Evolutionary conservation across 108 stramenopile species (phyloP).

Genomic region (Stephanodiscus triporus): DNA sequence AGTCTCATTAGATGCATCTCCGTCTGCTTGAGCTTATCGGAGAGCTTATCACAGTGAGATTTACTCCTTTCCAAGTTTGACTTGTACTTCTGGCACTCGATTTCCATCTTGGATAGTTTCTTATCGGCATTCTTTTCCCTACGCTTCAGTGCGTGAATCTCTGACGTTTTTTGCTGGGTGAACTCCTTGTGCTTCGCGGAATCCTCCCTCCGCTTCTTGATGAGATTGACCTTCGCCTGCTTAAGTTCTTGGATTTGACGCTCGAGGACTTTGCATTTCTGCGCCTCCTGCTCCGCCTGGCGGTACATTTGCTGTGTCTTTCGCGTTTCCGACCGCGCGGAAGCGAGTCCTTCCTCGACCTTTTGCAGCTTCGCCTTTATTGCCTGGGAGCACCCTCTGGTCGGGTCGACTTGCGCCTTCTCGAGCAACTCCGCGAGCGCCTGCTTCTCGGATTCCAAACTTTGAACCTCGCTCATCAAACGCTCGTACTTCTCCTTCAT

Average conservation of each 20-base stretch:
- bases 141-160: constrained; percentile 73
- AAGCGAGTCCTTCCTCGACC: constrained; percentile 70
- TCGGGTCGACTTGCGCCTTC: constrained; percentile 69
- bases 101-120: constrained; percentile 71
- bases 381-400: constrained; percentile 67
- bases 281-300: constrained; percentile 73
- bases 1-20: constrained; percentile 79
- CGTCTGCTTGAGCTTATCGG: constrained; percentile 83
- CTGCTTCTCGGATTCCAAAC: constrained; percentile 76
- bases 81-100: constrained; percentile 70
- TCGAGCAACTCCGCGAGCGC: constrained; percentile 73
- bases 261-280: constrained; percentile 73
- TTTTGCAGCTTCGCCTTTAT: constrained; percentile 78
- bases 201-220: constrained; percentile 81
- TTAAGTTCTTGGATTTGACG: constrained; percentile 82
- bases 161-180: constrained; percentile 75
- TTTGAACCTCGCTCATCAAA: constrained; percentile 76
- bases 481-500: constrained; percentile 82
- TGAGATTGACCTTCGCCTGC: constrained; percentile 61
- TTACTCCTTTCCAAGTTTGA: constrained; percentile 70
- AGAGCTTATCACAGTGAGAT: constrained; percentile 62
- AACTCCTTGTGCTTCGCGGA: constrained; percentile 64
- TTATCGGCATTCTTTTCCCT: constrained; percentile 66
- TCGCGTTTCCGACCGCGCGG: constrained; percentile 69
- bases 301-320: constrained; percentile 80